Conservation (phyloP, 352 stramenopile genomes). For the Globisporangium takayamanum region DNA sequence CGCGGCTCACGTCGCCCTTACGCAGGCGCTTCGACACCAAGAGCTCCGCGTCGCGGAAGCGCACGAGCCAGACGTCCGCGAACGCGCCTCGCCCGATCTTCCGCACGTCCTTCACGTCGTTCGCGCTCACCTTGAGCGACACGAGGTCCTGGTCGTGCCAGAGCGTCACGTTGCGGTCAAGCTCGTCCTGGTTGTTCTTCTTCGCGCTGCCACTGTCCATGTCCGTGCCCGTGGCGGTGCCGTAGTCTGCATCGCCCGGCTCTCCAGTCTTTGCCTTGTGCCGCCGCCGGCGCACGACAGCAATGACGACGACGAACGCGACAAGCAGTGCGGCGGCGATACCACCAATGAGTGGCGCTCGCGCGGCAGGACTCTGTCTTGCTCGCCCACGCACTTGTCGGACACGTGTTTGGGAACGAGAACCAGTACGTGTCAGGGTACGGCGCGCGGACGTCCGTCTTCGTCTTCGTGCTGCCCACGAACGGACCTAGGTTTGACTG, state of each 20-base stretch:
- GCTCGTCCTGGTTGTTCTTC: too few species aligned
- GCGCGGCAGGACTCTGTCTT: too few species aligned
- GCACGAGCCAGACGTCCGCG: slow-evolving; percentile 36
- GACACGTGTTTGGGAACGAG: slow-evolving; percentile 74
- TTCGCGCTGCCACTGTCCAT: too few species aligned
- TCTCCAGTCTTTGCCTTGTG: too few species aligned
- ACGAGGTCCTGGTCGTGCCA: slow-evolving; percentile 38
- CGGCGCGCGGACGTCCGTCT: slow-evolving; percentile 40
- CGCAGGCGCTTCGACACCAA: slow-evolving; percentile 26
- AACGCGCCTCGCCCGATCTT: slow-evolving; percentile 32
- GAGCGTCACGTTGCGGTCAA: slow-evolving; percentile 11
- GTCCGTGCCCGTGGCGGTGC: too few species aligned
- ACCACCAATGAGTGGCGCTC: too few species aligned
- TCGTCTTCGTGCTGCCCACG: slow-evolving; percentile 42
- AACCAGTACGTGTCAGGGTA: slow-evolving; percentile 78
- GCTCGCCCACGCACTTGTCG: slow-evolving; percentile 8
- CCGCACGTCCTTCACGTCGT: slow-evolving; percentile 42
- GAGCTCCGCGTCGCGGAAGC: slow-evolving; percentile 25
- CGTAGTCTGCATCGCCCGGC: too few species aligned
- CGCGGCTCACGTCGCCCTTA: background rate
- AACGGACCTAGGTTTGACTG: slow-evolving; percentile 64
- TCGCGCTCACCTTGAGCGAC: slow-evolving; percentile 23
- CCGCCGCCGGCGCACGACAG: too few species aligned
- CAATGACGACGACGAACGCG: too few species aligned
- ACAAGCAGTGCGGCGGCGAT: too few species aligned